Conservation (phyloP, 169 alveolate species). For the Eimeria necatrix region DNA sequence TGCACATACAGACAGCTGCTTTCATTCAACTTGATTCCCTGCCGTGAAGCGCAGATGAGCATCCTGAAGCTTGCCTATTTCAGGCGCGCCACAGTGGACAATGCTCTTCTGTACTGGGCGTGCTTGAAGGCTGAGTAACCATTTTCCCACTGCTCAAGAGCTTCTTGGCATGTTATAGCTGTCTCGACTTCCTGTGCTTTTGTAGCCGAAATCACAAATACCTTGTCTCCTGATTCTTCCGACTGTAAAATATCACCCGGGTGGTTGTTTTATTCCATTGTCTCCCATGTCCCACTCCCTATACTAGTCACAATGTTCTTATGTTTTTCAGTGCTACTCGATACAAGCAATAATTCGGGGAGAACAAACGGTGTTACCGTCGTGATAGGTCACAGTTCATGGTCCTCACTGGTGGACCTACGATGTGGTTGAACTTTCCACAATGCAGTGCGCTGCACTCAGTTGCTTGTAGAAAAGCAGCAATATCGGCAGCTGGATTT, state of each 20-base stretch:
- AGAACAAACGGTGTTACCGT: not conserved
- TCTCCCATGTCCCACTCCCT: not conserved
- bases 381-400: not conserved
- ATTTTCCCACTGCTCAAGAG: not conserved
- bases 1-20: not conserved
- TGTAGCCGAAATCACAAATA: constrained; percentile 54
- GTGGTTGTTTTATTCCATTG: no score
- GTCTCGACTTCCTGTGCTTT: not conserved
- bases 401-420: not conserved
- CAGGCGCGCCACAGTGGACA: not conserved
- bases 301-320: not conserved
- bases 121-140: not conserved
- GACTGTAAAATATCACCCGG: not conserved
- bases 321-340: not conserved
- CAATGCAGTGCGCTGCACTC: not conserved
- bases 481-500: not conserved
- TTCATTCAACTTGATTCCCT: not conserved
- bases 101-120: not conserved
- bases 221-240: not conserved
- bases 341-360: not conserved
- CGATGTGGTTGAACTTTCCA: constrained; percentile 36
- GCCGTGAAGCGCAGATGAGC: not conserved
- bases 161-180: constrained; percentile 41
- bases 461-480: not conserved
- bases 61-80: not conserved